These are phyloP conservation scores for Lasiodiplodia theobromae DNA, from an alignment of 2,329 filamentous ascomycete genomes.

Conservation along the genomic window DNA sequence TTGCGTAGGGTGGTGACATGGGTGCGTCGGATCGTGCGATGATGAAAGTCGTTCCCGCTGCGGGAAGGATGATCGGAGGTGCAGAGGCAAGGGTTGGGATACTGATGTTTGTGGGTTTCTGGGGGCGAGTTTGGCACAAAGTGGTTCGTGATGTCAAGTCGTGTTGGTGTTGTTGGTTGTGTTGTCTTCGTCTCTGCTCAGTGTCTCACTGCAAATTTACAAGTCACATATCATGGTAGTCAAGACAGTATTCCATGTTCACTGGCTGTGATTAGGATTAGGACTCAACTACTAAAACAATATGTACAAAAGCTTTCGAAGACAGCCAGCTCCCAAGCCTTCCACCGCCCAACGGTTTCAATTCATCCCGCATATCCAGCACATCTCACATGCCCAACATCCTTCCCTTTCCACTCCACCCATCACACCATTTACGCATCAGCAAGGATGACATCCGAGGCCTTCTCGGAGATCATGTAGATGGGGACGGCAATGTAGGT, in stretches of 20 bases:
- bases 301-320: slow-evolving; percentile 2
- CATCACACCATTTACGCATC: slow-evolving; percentile 1
- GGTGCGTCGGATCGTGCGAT: too few relatives aligned
- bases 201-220: background rate
- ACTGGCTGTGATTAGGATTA: slow-evolving; percentile 15
- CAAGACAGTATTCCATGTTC: background rate
- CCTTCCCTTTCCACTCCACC: background rate
- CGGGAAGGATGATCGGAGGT: too few relatives aligned
- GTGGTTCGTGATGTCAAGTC: too few relatives aligned
- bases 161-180: too few relatives aligned
- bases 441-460: slow-evolving; percentile 55
- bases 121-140: too few relatives aligned
- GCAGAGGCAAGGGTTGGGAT: too few relatives aligned
- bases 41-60: too few relatives aligned
- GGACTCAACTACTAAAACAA: background rate
- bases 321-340: background rate
- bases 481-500: slow-evolving; percentile 60
- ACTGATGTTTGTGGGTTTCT: too few relatives aligned
- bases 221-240: background rate
- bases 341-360: background rate
- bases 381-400: background rate
- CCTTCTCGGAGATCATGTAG: slow-evolving; percentile 68
- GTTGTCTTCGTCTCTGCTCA: background rate
- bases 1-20: too few relatives aligned
- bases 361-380: background rate